Evolutionary conservation across 2,329 filamentous ascomycete species (phyloP), one percentile per base, ranked within the genome.

Genomic region (Ceratocystis albifundus): DNA sequence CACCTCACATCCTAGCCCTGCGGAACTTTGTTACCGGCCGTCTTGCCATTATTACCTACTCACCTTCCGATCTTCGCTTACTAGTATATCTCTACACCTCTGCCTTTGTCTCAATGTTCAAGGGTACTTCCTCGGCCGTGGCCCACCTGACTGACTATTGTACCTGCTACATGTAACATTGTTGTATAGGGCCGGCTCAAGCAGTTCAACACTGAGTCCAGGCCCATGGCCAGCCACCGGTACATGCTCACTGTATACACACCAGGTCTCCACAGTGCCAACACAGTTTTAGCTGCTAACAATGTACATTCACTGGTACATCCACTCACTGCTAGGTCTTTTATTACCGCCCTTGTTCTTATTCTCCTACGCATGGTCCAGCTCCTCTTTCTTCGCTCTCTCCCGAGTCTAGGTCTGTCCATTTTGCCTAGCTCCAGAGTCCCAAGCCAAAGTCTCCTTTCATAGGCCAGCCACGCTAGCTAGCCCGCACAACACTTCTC

Each of bases 231-330:
- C 55, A 59, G 7, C 55, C 20, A 59, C 55, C n/a, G n/a, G 28
- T 59, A 36, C 28, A 30, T 59, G 22, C 10, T 10, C 36, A 15
- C 17, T 59, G 55, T 59, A 36, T 59, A 59, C 25, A 36, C 28
- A 59, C 55, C 55, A 32, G 12, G n/a, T 30, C 55, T 30, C 55
- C 55, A 59, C 55, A 59, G 55, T 59, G 55, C 12, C 55, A 59
- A 36, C 55, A 59, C 28, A 36, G 55, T 59, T 36, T 25, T 20
- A n/a, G 15, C 36, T 17, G 25, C 1, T 3, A 59, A n/a, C 17
- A n/a, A 17, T n/a, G 55, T 36, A 15, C 28, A 41, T 41, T 41
- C 36, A 41, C 36, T 41, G 12, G 36, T 41, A 41, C 36, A 41
- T 53, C n/a, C 10, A 59, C 30, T 6, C 55, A 59, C 55, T 59